These are phyloP conservation scores for Daldinia eschscholtzii DNA, from an alignment of 2,329 filamentous ascomycete genomes.

Conservation along the genomic window DNA sequence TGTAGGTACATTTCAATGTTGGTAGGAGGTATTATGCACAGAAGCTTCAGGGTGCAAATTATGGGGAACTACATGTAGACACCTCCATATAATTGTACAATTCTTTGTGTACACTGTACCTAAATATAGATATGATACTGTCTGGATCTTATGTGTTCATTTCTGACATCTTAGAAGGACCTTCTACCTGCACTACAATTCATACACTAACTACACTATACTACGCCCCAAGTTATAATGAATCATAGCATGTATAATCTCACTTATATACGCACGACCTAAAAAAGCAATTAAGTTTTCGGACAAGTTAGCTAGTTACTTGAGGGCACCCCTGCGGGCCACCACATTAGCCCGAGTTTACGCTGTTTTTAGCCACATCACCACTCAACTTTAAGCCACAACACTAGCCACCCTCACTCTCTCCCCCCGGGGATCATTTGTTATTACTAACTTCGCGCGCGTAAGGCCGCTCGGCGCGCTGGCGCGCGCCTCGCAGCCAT, in stretches of 20 bases:
- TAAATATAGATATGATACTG: not conserved
- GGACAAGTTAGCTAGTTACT: not conserved
- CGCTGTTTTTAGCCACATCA: too few relatives aligned
- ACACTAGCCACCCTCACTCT: too few relatives aligned
- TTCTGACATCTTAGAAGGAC: not conserved
- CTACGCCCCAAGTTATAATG: not conserved
- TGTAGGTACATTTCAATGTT: not conserved
- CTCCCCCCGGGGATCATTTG: too few relatives aligned
- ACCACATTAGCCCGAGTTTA: too few relatives aligned
- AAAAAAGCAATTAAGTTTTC: not conserved
- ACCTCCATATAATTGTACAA: not conserved
- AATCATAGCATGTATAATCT: not conserved
- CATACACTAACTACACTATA: not conserved
- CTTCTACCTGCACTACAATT: not conserved
- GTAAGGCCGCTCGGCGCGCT: too few relatives aligned
- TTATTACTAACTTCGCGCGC: too few relatives aligned
- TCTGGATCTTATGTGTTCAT: conserved; percentile 8
- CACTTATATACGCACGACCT: not conserved
- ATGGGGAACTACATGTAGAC: not conserved
- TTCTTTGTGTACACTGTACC: conserved; percentile 10
- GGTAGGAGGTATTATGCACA: conserved; percentile 27
- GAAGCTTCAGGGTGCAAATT: conserved; percentile 23
- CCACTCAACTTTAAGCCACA: too few relatives aligned
- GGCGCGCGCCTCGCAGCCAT: too few relatives aligned
- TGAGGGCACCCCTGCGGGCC: too few relatives aligned